phyloP scores from a whole-genome alignment of 208 protist genomes.

The Acanthamoeba sp. region DNA sequence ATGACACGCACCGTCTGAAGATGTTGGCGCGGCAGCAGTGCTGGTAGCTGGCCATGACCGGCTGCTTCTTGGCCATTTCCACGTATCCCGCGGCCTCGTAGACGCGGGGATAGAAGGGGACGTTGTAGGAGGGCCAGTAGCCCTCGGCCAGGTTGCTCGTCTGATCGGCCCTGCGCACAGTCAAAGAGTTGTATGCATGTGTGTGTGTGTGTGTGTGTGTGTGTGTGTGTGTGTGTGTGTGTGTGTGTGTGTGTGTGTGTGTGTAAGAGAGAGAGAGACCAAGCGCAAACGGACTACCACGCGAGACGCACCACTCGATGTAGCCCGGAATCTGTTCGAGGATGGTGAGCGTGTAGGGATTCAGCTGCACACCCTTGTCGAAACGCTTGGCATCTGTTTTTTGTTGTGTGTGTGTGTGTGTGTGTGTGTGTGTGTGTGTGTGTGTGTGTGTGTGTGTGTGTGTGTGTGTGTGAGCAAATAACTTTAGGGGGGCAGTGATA shows the following conservation, averaged over 20 bases:
- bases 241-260: no score
- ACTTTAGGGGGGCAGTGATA: no score
- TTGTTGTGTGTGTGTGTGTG: no score
- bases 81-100: conserved; percentile 77
- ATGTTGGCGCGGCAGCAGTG: conserved; percentile 25
- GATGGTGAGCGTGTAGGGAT: conserved; percentile 76
- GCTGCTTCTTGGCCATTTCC: conserved; percentile 30
- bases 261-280: neutral
- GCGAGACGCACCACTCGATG: neutral
- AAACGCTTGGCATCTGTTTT: neutral
- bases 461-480: no score
- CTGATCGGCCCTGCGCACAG: conserved; percentile 36
- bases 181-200: no score
- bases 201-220: no score
- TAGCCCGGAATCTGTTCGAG: conserved; percentile 83
- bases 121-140: conserved; percentile 84
- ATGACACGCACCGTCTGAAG: conserved; percentile 49
- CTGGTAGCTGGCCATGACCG: conserved; percentile 51
- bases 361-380: neutral
- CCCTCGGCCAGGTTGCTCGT: conserved; percentile 69
- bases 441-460: no score
- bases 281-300: neutral
- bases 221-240: no score
- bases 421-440: no score
- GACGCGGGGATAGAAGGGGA: conserved; percentile 78